phyloP scores from a whole-genome alignment of 306 rosid species.

The Elaeagnus macrophylla region DNA sequence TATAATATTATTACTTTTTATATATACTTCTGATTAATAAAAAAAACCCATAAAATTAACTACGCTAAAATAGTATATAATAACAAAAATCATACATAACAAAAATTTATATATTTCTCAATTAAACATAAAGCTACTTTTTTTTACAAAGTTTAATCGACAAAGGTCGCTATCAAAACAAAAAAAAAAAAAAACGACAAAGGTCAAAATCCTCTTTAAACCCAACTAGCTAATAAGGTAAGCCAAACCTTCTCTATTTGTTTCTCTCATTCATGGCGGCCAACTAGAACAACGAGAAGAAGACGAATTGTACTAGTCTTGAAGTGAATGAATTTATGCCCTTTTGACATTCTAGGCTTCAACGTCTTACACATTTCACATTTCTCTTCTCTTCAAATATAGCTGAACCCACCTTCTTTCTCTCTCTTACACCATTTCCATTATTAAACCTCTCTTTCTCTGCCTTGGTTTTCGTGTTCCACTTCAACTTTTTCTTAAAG shows the following conservation, averaged over 20 bases:
- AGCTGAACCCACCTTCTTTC: slow-evolving; percentile 1
- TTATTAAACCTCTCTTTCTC: slow-evolving; percentile 18
- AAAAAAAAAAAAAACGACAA: too few species aligned
- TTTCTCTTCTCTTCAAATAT: slow-evolving; percentile 4
- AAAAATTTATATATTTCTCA: too few species aligned
- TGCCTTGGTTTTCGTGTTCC: slow-evolving; percentile 55
- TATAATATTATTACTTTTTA: too few species aligned
- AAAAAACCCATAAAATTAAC: too few species aligned
- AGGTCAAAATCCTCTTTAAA: slow-evolving; percentile 36
- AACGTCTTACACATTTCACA: neutral
- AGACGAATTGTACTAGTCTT: slow-evolving; percentile 14
- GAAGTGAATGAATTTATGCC: slow-evolving; percentile 16
- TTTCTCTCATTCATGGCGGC: slow-evolving; percentile 36
- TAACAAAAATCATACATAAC: too few species aligned
- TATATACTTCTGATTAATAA: too few species aligned
- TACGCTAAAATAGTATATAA: too few species aligned
- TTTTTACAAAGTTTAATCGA: neutral
- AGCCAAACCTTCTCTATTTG: neutral
- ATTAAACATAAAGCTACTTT: too few species aligned
- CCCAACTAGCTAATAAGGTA: slow-evolving; percentile 38
- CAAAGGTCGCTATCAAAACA: too few species aligned
- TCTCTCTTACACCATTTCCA: slow-evolving; percentile 21
- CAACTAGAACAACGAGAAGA: slow-evolving; percentile 23
- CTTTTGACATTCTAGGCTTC: slow-evolving; percentile 21
- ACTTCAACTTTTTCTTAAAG: slow-evolving; percentile 44